phyloP scores from a whole-genome alignment of 345 rosid genomes.

The Eucalyptus erythrocorys region DNA sequence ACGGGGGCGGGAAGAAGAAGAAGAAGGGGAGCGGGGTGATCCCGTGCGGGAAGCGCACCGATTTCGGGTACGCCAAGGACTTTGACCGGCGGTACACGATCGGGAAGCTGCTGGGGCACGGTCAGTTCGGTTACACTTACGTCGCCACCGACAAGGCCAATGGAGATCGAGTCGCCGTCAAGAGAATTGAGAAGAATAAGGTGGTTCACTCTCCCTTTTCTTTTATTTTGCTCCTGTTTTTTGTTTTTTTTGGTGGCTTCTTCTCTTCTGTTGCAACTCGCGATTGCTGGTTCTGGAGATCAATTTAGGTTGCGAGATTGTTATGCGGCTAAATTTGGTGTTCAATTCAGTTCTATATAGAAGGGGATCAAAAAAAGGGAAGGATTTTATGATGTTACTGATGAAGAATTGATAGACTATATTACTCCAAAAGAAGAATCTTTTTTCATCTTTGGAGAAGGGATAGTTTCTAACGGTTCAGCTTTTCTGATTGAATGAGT shows the following conservation, averaged over 20 bases:
- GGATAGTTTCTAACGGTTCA: neutral
- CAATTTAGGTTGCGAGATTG: neutral
- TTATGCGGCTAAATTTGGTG: neutral
- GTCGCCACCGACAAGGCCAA: constrained; percentile 60
- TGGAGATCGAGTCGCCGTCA: constrained; percentile 80
- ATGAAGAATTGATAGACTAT: neutral
- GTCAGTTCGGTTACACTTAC: constrained; percentile 87
- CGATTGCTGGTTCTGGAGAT: neutral
- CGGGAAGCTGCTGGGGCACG: constrained; percentile 80
- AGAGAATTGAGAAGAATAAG: constrained; percentile 81
- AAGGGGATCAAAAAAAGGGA: neutral
- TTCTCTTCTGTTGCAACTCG: neutral
- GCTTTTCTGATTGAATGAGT: neutral
- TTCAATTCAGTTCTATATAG: neutral
- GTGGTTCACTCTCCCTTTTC: constrained; percentile 6
- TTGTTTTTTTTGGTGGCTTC: neutral
- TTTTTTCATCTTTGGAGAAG: neutral
- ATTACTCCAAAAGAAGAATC: neutral
- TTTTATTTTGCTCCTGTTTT: neutral
- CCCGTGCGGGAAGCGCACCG: constrained; percentile 62
- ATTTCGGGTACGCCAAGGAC: constrained; percentile 77
- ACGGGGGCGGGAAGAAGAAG: neutral
- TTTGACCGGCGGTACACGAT: constrained; percentile 52
- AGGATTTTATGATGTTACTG: neutral
- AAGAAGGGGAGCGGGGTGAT: constrained; percentile 19